Conservation (phyloP, 73 alveolate genomes). For the Loxodes magnus region DNA sequence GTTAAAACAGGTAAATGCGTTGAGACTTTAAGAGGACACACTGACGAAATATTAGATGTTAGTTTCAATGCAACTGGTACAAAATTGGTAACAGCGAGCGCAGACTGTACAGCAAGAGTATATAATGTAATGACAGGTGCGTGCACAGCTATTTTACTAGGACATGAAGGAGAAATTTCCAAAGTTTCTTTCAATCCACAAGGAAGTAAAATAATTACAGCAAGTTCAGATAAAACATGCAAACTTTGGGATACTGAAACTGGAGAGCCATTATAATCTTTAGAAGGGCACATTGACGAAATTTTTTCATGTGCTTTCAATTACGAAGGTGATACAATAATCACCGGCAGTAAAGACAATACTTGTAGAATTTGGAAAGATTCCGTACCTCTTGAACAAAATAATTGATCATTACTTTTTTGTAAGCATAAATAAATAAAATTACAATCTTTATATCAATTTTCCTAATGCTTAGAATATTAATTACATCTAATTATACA, state of each 20-base stretch:
- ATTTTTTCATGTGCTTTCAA: slow-evolving; percentile 96
- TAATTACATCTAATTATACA: background rate
- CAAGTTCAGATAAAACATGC: slow-evolving; percentile 89
- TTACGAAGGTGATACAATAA: slow-evolving; percentile 94
- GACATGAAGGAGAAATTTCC: slow-evolving; percentile 94
- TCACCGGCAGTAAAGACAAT: slow-evolving; percentile 96
- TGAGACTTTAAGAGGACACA: slow-evolving; percentile 93
- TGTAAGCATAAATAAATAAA: background rate
- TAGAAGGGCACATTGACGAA: slow-evolving; percentile 98
- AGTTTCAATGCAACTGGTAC: slow-evolving; percentile 90
- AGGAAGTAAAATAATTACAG: slow-evolving; percentile 92
- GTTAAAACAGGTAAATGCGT: slow-evolving; percentile 86
- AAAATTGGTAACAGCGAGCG: slow-evolving; percentile 94
- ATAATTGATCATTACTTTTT: no score
- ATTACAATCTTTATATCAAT: background rate
- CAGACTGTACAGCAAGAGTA: slow-evolving; percentile 90
- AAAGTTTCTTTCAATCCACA: slow-evolving; percentile 92
- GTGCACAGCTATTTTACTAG: slow-evolving; percentile 59
- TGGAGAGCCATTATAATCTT: slow-evolving; percentile 75
- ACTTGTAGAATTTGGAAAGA: slow-evolving; percentile 96
- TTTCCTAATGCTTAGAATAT: background rate
- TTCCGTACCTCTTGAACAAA: no score
- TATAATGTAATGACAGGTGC: slow-evolving; percentile 82
- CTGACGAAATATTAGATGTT: slow-evolving; percentile 91
- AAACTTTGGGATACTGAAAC: slow-evolving; percentile 91